A percentile compares a stretch with the other conserved stretches of the same genome.
phyloP scores from a whole-genome alignment of 2,329 filamentous ascomycete genomes.

The Eutypa lata region DNA sequence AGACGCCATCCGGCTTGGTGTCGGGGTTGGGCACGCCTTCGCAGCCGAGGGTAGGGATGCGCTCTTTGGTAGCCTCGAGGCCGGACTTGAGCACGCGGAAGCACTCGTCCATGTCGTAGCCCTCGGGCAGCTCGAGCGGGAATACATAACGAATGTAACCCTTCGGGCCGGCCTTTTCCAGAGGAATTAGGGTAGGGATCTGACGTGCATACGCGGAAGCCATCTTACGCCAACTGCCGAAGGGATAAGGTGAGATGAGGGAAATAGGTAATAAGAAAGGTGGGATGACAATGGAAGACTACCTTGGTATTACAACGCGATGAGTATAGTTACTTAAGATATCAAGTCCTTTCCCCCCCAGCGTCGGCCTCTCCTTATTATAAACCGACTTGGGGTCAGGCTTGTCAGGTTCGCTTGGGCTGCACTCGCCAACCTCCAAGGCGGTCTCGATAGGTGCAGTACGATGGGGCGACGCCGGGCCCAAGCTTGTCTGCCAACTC shows the following conservation, averaged over 20 bases:
- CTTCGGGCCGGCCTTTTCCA: conserved; percentile 33
- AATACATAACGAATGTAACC: conserved; percentile 33
- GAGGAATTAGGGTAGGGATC: conserved; percentile 20
- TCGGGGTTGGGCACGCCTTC: conserved; percentile 30
- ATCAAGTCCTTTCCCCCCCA: neutral
- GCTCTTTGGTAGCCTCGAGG: conserved; percentile 25
- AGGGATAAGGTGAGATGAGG: neutral
- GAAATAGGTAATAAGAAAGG: neutral
- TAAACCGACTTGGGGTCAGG: neutral
- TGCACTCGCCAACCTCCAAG: neutral
- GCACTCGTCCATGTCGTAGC: conserved; percentile 26
- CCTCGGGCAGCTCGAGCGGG: conserved; percentile 28
- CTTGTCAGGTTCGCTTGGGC: no score
- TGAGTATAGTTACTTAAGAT: neutral
- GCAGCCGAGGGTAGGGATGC: conserved; percentile 27
- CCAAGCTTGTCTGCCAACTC: neutral
- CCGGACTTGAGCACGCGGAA: conserved; percentile 24
- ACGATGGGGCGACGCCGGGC: neutral
- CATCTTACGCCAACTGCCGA: neutral
- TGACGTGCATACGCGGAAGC: neutral
- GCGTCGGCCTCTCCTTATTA: neutral
- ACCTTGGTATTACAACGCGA: neutral
- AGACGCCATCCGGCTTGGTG: conserved; percentile 27
- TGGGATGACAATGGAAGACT: neutral
- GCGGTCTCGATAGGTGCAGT: neutral